Evolutionary conservation across 306 rosid genomes (phyloP), one percentile per base, ranked within the genome.

Genomic region (Betula pendula): DNA sequence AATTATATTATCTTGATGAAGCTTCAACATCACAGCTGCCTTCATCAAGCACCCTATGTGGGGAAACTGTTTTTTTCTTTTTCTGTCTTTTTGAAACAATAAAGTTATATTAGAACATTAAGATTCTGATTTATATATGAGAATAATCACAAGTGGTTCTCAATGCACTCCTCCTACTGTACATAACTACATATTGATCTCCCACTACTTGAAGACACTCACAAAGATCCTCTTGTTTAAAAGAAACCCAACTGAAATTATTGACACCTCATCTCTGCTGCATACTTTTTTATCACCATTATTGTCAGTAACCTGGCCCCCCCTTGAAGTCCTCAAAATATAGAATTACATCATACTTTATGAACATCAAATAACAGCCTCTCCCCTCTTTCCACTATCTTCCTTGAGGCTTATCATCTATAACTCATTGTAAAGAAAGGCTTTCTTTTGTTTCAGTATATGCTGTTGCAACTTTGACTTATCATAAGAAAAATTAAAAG

Each of bases 81-180:
- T 31, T 35, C 0, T 33, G 14, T 31, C 22, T 38, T 53, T n/a
- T 13, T 43, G 66, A 27, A 59, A 27, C 66, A 59, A 25, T 27
- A 59, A 25, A 25, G 67, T 27, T 27, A 1, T 12, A 25, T 27
- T 45, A 42, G 43, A 60, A 68, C 67, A 52, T 17, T 24, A 58
- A 79, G 80, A 81, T 75, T 85, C 82, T 79, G 52, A 72, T 79
- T 44, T 81, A 56, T n/a, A n/a, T n/a, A n/a, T 72, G 51, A 72
- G 79, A 75, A 68, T 72, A 81, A 72, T 52, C 50, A 44, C 62
- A 51, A 47, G 81, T 80, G 81, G 86, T 50, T 70, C 51, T 63
- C 52, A 76, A 55, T 70, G 77, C 78, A 47, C 82, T 53, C 69
- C 77, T 72, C 60, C 58, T 47, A 35, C 68, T 78, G 43, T 78